Evolutionary conservation across 2,329 filamentous ascomycete species (phyloP).

Genomic region (Paraconiothyrium brasiliense): DNA sequence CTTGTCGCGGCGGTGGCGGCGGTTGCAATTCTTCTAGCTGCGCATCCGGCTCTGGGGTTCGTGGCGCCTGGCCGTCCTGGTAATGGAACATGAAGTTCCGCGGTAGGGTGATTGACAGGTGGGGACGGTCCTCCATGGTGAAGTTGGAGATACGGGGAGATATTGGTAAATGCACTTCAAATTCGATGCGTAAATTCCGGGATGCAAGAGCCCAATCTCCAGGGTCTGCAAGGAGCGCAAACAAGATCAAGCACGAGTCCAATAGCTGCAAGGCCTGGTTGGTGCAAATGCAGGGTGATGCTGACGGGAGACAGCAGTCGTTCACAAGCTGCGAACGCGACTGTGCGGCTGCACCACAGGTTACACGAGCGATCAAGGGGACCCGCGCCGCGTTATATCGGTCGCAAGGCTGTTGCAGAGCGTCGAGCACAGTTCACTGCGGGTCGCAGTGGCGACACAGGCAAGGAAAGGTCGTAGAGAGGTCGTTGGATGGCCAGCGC

Average conservation of each 20-base stretch:
- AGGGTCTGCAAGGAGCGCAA: slow-evolving; percentile 39
- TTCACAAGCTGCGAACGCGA: slow-evolving; percentile 48
- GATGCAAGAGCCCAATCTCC: slow-evolving; percentile 28
- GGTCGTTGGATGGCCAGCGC: slow-evolving; percentile 26
- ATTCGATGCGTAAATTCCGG: slow-evolving; percentile 18
- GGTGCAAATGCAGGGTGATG: slow-evolving; percentile 39
- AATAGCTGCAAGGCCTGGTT: slow-evolving; percentile 23
- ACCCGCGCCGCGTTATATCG: slow-evolving; percentile 30
- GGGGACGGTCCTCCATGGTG: slow-evolving; percentile 55
- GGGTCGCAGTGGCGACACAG: slow-evolving; percentile 29
- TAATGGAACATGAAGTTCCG: slow-evolving; percentile 61
- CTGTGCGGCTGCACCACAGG: slow-evolving; percentile 42
- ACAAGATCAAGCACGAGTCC: slow-evolving; percentile 19
- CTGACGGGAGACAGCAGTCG: slow-evolving; percentile 40
- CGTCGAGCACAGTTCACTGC: slow-evolving; percentile 30
- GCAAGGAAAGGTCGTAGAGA: slow-evolving; percentile 34
- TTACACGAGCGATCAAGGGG: slow-evolving; percentile 44
- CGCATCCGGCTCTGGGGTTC: slow-evolving; percentile 56
- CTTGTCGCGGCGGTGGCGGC: slow-evolving; percentile 57
- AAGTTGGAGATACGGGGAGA: slow-evolving; percentile 10
- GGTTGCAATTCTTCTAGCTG: slow-evolving; percentile 48
- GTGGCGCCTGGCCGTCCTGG: slow-evolving; percentile 56
- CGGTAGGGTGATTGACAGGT: slow-evolving; percentile 61
- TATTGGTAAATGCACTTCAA: slow-evolving; percentile 18
- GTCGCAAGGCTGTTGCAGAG: slow-evolving; percentile 28